Evolutionary conservation across 23 red algal species (phyloP), one percentile per base, ranked within the genome.

Genomic region (Gracilaria gracilis): DNA sequence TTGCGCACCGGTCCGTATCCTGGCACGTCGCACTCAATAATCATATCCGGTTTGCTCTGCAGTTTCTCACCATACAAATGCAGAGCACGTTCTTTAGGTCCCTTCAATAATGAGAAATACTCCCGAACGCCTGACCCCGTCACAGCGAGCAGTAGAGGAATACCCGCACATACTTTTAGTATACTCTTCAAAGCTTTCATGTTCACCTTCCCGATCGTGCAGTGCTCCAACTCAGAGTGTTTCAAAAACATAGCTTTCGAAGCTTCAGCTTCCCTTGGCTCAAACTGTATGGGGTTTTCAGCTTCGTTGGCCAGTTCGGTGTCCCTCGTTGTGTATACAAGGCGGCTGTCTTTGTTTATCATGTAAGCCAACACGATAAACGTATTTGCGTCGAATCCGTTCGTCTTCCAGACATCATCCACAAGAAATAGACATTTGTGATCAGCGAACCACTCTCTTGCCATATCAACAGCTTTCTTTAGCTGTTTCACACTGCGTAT

Each of bases 351-450:
- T 14, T 27, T 2, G 39, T 54, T 39, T 3, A 54, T 54, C 32
- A 78, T 47, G 16, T 24, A 39, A 37, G 73, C 29, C 73, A 78
- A 19, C 34, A 50, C 25, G 17, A 50, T 29, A 12, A 78, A 47
- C 19, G 29, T 12, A 24, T 49, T 19, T 1, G 1, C 48, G 4
- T 49, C 48, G 4, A 78, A 16, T 9, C 73, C 73, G 38, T 78
- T 78, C 14, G 1, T 19, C 11, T 47, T 15, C 73, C 73, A 78
- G 1, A 78, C 1, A 39, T 78, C 73, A 47, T 78, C 73, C 8
- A 78, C 38, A 4, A 78, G 38, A 39, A 78, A 78, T 5, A 78
- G 73, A 23, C 73, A 78, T 78, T 29, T 78, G 12, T 25, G 73
- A 2, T 37, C 73, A 5, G 9, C 28, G 48, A 78, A 78, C 73